Base-by-base conservation (phyloP, 192 early-diverging fungal genomes). In the Ramicandelaber brevisporus region DNA sequence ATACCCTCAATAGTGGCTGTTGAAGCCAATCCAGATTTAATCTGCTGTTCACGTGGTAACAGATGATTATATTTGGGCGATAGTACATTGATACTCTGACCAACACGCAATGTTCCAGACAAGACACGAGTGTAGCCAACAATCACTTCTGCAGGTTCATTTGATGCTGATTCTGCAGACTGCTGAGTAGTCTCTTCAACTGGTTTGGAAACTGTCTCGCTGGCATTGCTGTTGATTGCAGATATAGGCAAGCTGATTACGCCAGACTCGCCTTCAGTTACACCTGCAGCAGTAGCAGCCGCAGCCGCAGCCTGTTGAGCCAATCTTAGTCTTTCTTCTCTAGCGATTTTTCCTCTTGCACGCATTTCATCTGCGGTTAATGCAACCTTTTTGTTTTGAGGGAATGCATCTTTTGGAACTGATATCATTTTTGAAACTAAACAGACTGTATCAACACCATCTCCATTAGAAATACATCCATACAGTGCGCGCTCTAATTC, bases 111-210 rank as follows among this genome's bases (percentile, higher is more conserved):
- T 1, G 69, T 79, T 1, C 93, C 93, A 12, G 81, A 81, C 41
- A 90, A 99, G 19, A 96, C 63, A 24, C 93, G 63, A 2, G 85
- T 67, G 51, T 92, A 92, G n/a, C 87, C 89, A 36, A 96, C 59
- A 29, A 95, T 40, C 1, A 59, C 40, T 38, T 85, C 78, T 10
- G 45, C 57, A 12, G n/a, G n/a, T n/a, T 67, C 62, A 4, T 29
- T 26, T 0, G 41, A 25, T 11, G 41, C 38, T 0, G 39, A 35
- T 17, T 67, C 60, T 8, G 42, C 20, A 6, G 37, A 38, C 2
- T 41, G 43, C 10, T 59, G 55, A 0, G 37, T 12, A 17, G 29
- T 12, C 26, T 39, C 47, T 1, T 31, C 29, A 9, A 9, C 43
- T 1, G 17, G 17, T 17, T 14, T 32, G 3, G 12, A 15, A 21